Evolutionary conservation across 2,329 filamentous ascomycete species (phyloP).

Genomic region (Atkinsonella hypoxylon): DNA sequence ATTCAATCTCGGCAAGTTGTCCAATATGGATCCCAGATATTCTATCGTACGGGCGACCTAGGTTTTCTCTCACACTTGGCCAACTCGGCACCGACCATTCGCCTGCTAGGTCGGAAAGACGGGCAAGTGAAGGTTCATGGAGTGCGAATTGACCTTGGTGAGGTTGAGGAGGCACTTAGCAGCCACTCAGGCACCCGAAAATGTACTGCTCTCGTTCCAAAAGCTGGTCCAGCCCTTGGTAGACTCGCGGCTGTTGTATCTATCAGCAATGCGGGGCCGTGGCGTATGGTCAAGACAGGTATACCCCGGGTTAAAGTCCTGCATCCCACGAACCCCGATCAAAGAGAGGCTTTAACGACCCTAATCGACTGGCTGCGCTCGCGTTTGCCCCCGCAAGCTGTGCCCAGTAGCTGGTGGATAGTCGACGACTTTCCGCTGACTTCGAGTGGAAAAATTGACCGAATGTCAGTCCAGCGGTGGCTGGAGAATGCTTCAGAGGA

Average conservation of each 20-base stretch:
- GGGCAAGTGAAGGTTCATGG: background rate
- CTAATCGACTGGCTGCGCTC: background rate
- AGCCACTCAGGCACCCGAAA: background rate
- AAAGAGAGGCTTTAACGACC: background rate
- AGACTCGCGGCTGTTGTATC: background rate
- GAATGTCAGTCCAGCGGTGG: background rate
- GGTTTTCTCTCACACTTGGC: background rate
- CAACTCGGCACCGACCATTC: background rate
- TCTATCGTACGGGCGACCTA: background rate
- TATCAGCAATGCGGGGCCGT: background rate
- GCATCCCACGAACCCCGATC: background rate
- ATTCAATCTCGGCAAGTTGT: background rate
- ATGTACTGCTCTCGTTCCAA: background rate
- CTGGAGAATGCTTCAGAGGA: background rate
- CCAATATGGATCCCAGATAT: background rate
- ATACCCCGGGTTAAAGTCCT: background rate
- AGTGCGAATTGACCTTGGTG: background rate
- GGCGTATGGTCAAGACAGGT: background rate
- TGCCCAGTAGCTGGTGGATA: background rate
- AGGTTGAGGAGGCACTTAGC: background rate
- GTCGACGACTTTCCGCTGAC: background rate
- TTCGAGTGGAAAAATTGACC: background rate
- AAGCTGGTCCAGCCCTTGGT: background rate
- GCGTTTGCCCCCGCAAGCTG: background rate
- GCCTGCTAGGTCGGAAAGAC: background rate